Evolutionary conservation across 2,329 filamentous ascomycete genomes (phyloP), one percentile per base, ranked within the genome.

Genomic region (Magnaporthiopsis rhizophila): DNA sequence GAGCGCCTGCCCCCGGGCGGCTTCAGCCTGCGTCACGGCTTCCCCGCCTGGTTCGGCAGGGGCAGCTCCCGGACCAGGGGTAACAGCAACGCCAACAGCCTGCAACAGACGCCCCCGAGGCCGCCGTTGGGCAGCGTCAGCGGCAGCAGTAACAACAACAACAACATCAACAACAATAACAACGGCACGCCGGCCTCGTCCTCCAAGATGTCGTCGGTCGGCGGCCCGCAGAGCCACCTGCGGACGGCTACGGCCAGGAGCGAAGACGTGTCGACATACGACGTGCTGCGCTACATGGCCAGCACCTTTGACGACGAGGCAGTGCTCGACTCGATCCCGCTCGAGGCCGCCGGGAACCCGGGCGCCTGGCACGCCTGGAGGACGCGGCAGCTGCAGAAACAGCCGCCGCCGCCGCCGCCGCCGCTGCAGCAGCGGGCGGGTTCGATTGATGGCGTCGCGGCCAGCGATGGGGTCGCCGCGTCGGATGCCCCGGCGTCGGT

Each of bases 341-440:
- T 96, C 0, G 86, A 92, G 68, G 90, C 90, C 24, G 92, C 93
- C 0, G 94, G 91, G 1, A 97, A 98, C 70, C 87, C 90, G 3
- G 91, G 92, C 8, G 95, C 94, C 28, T 98, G 92, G 89, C 91
- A 97, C 77, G 94, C 94, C 5, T 98, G 94, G 94, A 84, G 87
- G 70, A 86, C 90, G 8, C 84, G 94, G 73, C 85, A 88, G 70
- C 70, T 83, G 75, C 70, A 76, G 66, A 78, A 78, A 72, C 71
- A 36, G 60, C 67, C 34, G 65, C 65, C 12, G 18, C 61, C 18
- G 65, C 60, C 24, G 28, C 50, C 64, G 13, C 18, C 64, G 45
- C 26, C n/a, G 50, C 24, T 18, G 50, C 38, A 61, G 45, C 36
- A 26, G 13, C 61, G 18, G 61, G 53, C 12, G 30, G 28, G 26